Evolutionary conservation across 2,329 filamentous ascomycete genomes (phyloP).

Genomic region (Cercospora janseana): DNA sequence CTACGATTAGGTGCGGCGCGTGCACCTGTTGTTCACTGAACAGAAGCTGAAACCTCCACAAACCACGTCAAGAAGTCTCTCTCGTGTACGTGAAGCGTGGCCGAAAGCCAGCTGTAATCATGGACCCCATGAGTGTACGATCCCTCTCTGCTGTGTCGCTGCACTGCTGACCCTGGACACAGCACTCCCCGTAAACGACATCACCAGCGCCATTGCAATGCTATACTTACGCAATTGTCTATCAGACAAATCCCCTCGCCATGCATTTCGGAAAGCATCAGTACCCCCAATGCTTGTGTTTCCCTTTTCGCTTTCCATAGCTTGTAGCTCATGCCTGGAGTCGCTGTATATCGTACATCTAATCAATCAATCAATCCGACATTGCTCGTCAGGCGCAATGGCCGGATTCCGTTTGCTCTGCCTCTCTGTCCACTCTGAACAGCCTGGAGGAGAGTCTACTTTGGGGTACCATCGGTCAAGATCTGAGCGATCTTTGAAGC

Average conservation of each 20-base stretch:
- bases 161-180: background rate
- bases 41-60: too few species aligned
- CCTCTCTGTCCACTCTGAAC: conserved; percentile 1
- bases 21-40: too few species aligned
- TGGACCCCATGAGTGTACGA: too few species aligned
- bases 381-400: background rate
- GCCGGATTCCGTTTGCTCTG: background rate
- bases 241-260: conserved; percentile 10
- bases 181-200: background rate
- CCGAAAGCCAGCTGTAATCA: too few species aligned
- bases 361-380: conserved; percentile 8
- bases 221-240: conserved; percentile 2
- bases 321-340: background rate
- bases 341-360: conserved; percentile 7
- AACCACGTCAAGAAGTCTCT: too few species aligned
- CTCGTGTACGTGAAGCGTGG: background rate
- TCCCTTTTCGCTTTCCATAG: background rate
- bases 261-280: conserved; percentile 5
- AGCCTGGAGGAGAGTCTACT: background rate
- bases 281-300: conserved; percentile 1
- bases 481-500: conserved; percentile 16
- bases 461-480: conserved; percentile 19
- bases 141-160: background rate
- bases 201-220: conserved; percentile 5
- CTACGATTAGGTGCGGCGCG: too few species aligned